These are phyloP conservation scores for Sporothrix luriei DNA, from an alignment of 2,329 filamentous ascomycete genomes.

Conservation along the genomic window DNA sequence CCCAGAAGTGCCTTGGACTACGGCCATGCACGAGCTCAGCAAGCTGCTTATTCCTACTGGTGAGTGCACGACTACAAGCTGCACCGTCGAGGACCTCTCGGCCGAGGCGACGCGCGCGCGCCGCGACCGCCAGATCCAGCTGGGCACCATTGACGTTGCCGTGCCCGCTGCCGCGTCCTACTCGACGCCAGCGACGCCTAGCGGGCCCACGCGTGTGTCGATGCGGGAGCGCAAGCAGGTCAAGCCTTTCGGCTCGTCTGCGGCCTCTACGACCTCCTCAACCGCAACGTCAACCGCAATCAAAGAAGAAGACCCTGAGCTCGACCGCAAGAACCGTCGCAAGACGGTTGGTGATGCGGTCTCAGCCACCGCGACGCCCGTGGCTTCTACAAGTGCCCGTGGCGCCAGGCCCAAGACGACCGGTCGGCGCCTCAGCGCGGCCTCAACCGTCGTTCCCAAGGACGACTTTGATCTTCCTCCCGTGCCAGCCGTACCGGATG, in stretches of 20 bases:
- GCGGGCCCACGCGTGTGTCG: conserved; percentile 66
- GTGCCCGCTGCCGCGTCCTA: neutral
- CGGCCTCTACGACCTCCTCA: neutral
- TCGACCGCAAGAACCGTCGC: conserved; percentile 55
- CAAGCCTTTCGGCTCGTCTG: conserved; percentile 53
- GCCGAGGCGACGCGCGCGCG: conserved; percentile 65
- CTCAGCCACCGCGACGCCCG: conserved; percentile 30
- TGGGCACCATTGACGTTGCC: conserved; percentile 33
- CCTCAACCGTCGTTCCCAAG: conserved; percentile 46
- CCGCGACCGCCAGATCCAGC: conserved; percentile 61
- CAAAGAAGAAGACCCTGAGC: conserved; percentile 50
- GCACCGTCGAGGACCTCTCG: conserved; percentile 75
- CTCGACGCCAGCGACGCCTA: conserved; percentile 38
- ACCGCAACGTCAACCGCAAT: conserved; percentile 38
- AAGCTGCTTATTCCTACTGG: conserved; percentile 74
- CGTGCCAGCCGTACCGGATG: neutral
- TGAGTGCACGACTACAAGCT: conserved; percentile 74
- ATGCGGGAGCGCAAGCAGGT: conserved; percentile 69
- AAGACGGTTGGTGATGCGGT: conserved; percentile 62
- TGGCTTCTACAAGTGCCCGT: neutral
- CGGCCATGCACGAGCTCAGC: conserved; percentile 79
- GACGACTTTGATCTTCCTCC: conserved; percentile 30
- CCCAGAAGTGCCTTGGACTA: conserved; percentile 82
- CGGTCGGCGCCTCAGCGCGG: conserved; percentile 55
- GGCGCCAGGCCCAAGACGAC: conserved; percentile 42